A percentile compares a stretch with the other conserved stretches of the same genome.
Conservation (phyloP, 768 basidiomycete genomes). For the Macrolepiota fuliginosa region DNA sequence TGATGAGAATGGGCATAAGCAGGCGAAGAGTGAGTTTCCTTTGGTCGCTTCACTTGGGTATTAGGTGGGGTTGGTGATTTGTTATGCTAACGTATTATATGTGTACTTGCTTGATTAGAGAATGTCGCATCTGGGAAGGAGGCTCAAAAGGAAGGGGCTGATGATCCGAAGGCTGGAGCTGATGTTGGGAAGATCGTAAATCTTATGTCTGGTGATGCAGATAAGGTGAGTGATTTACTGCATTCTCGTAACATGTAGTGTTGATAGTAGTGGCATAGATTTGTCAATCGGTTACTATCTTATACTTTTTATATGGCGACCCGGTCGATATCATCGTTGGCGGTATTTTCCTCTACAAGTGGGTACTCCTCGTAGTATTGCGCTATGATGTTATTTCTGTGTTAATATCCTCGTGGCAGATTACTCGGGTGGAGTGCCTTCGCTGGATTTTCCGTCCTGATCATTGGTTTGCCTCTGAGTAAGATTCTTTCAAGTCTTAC, state of each 20-base stretch:
- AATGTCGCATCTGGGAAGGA: slow-evolving; percentile 17
- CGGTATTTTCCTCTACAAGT: slow-evolving; percentile 75
- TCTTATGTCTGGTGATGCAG: slow-evolving; percentile 83
- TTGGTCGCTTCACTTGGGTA: too few relatives aligned
- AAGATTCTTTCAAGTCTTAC: slow-evolving; percentile 58
- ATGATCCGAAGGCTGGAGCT: slow-evolving; percentile 71
- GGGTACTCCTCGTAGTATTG: slow-evolving; percentile 18
- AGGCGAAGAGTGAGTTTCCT: slow-evolving; percentile 12
- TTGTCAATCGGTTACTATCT: slow-evolving; percentile 48
- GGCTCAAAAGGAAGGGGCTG: slow-evolving; percentile 37
- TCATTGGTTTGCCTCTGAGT: slow-evolving; percentile 71
- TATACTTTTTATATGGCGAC: slow-evolving; percentile 70
- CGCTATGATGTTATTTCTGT: background rate
- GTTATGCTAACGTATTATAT: too few relatives aligned
- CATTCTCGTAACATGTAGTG: background rate
- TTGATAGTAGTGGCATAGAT: slow-evolving; percentile 29
- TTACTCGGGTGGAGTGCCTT: slow-evolving; percentile 71
- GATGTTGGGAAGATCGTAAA: slow-evolving; percentile 90
- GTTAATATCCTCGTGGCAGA: slow-evolving; percentile 25
- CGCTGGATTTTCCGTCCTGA: slow-evolving; percentile 67
- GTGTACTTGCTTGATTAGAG: too few relatives aligned
- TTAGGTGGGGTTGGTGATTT: too few relatives aligned
- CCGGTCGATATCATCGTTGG: slow-evolving; percentile 81
- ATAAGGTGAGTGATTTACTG: slow-evolving; percentile 34
- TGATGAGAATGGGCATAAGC: slow-evolving; percentile 31